phyloP scores from a whole-genome alignment of 2,329 filamentous ascomycete genomes.

The Aspergillus thermomutatus region DNA sequence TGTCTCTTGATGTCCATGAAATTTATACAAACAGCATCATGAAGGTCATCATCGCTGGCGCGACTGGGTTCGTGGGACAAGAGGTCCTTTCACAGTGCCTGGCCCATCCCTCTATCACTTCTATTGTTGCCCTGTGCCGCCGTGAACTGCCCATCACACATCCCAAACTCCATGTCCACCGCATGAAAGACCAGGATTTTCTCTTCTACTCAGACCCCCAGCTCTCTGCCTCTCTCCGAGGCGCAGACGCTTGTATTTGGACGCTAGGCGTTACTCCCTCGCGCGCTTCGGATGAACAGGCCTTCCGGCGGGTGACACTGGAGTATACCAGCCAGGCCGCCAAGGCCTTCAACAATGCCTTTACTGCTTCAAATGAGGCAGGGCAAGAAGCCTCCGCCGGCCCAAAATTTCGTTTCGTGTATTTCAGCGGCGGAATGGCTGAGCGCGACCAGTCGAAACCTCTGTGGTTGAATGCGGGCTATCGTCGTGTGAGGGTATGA shows the following conservation, averaged over 20 bases:
- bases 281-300: background rate
- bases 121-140: conserved; percentile 51
- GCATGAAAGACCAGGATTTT: conserved; percentile 53
- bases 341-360: background rate
- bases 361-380: background rate
- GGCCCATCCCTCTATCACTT: conserved; percentile 48
- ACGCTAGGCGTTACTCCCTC: conserved; percentile 2
- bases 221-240: conserved; percentile 39
- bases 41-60: conserved; percentile 18
- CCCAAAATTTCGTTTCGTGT: conserved; percentile 15
- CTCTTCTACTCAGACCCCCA: conserved; percentile 45
- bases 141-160: conserved; percentile 41
- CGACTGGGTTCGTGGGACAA: conserved; percentile 15
- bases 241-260: conserved; percentile 48
- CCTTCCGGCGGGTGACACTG: background rate
- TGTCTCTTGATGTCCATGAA: background rate
- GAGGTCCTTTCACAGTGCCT: conserved; percentile 54
- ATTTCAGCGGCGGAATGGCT: conserved; percentile 13
- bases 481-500: conserved; percentile 15
- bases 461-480: conserved; percentile 17
- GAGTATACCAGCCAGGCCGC: conserved; percentile 15
- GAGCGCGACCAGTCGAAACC: conserved; percentile 17
- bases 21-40: background rate
- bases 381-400: background rate
- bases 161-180: conserved; percentile 46